A percentile compares a stretch with the other conserved stretches of the same genome.
Evolutionary conservation across 495 filamentous ascomycete species (phyloP).

Genomic region (Penicillium antarcticum): DNA sequence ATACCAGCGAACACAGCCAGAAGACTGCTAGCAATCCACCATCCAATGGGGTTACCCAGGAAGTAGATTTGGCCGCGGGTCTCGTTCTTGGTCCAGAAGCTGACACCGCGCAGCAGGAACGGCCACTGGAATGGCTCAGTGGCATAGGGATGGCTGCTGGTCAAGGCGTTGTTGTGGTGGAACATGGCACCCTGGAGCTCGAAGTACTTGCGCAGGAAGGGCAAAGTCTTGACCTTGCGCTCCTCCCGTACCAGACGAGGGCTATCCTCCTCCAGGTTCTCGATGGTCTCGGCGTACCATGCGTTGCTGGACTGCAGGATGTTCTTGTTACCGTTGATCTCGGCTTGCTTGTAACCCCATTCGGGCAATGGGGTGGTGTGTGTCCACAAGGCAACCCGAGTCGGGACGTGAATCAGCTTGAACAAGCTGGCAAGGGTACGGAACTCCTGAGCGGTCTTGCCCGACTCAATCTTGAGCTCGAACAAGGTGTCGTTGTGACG

Average conservation of each 20-base stretch:
- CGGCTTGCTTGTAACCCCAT: constrained; percentile 94
- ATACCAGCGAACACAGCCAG: constrained; percentile 93
- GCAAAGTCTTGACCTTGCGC: constrained; percentile 72
- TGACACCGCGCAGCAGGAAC: constrained; percentile 92
- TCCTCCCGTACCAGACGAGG: constrained; percentile 68
- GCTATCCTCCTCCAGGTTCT: constrained; percentile 66
- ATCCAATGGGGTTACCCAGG: constrained; percentile 93
- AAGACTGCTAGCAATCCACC: constrained; percentile 92
- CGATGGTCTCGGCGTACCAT: constrained; percentile 90
- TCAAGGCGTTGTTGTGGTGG: constrained; percentile 97
- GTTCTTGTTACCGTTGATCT: constrained; percentile 99
- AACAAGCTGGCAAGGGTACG: constrained; percentile 86
- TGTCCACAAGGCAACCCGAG: constrained; percentile 98
- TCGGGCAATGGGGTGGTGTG: constrained; percentile 90
- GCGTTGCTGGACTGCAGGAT: constrained; percentile 83
- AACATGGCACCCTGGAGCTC: constrained; percentile 98
- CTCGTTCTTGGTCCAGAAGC: constrained; percentile 98
- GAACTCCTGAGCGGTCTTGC: constrained; percentile 79
- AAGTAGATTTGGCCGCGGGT: constrained; percentile 98
- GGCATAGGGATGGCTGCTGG: constrained; percentile 92
- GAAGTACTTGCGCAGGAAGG: constrained; percentile 92
- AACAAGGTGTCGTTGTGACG: constrained; percentile 90
- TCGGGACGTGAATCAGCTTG: constrained; percentile 90
- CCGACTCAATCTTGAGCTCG: constrained; percentile 85
- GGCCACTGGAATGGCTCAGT: constrained; percentile 97